A percentile compares a stretch with the other conserved stretches of the same genome.
Evolutionary conservation across 371 early-diverging fungal species (phyloP).

Genomic region (Encephalitozoon romaleae): DNA sequence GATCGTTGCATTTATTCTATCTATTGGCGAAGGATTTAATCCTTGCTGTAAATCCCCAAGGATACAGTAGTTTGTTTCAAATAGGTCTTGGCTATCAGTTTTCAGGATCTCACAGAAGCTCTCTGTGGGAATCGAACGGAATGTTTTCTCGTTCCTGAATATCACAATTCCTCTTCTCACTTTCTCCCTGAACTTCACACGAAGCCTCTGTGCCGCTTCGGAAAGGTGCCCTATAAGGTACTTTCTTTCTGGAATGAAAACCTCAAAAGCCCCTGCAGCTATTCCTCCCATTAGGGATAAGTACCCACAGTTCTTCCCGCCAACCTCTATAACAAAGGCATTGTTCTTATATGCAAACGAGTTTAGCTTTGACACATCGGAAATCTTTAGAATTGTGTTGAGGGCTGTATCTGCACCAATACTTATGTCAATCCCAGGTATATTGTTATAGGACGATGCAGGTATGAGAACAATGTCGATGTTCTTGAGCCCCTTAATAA

Average conservation of each 20-base stretch:
- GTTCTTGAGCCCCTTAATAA: slow-evolving; percentile 58
- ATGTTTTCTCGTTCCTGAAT: slow-evolving; percentile 50
- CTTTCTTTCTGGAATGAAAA: slow-evolving; percentile 71
- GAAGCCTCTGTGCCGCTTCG: slow-evolving; percentile 45
- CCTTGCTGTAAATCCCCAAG: slow-evolving; percentile 94
- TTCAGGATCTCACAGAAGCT: slow-evolving; percentile 74
- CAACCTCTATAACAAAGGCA: slow-evolving; percentile 91
- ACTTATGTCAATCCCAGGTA: slow-evolving; percentile 87
- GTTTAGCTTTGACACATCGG: slow-evolving; percentile 81
- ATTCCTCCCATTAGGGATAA: slow-evolving; percentile 80
- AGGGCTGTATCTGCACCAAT: slow-evolving; percentile 91
- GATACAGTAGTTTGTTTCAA: slow-evolving; percentile 77
- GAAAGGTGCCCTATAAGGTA: slow-evolving; percentile 47
- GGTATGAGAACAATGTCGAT: slow-evolving; percentile 83
- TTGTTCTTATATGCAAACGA: slow-evolving; percentile 76
- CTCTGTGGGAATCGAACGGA: slow-evolving; percentile 64
- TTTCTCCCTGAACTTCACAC: slow-evolving; percentile 32
- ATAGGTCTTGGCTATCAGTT: slow-evolving; percentile 78
- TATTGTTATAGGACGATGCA: slow-evolving; percentile 90
- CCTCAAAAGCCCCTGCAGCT: slow-evolving; percentile 75
- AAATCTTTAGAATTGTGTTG: slow-evolving; percentile 80
- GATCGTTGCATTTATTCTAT: slow-evolving; percentile 78
- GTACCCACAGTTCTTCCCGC: slow-evolving; percentile 87
- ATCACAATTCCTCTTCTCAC: slow-evolving; percentile 36
- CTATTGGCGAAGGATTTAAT: slow-evolving; percentile 80